Evolutionary conservation across 495 filamentous ascomycete species (phyloP).

Genomic region (Neurospora tetrasperma): DNA sequence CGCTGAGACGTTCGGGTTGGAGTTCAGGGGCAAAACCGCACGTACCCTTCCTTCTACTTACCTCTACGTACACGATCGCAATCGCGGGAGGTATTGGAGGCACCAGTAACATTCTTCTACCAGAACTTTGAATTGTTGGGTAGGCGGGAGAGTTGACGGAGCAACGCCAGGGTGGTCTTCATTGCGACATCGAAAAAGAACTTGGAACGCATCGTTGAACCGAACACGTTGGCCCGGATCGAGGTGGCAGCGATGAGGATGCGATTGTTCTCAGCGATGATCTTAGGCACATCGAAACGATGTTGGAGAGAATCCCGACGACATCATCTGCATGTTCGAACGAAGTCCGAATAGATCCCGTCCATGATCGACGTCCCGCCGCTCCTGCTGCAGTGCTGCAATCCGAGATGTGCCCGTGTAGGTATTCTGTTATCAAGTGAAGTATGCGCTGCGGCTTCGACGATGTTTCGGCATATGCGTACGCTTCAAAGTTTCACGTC

Average conservation of each 20-base stretch:
- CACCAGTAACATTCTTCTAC: slow-evolving; percentile 87
- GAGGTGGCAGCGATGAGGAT: slow-evolving; percentile 65
- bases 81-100: slow-evolving; percentile 68
- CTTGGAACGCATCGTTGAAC: slow-evolving; percentile 62
- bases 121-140: slow-evolving; percentile 75
- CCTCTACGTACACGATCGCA: neutral
- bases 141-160: slow-evolving; percentile 51
- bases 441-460: no score
- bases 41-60: neutral
- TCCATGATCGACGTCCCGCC: no score
- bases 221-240: slow-evolving; percentile 75
- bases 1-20: neutral
- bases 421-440: no score
- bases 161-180: no score
- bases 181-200: no score
- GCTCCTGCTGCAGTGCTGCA: no score
- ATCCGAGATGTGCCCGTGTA: no score
- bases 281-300: slow-evolving; percentile 69
- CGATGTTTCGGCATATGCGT: neutral
- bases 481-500: neutral
- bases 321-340: slow-evolving; percentile 60
- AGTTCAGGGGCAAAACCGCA: neutral
- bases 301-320: slow-evolving; percentile 63
- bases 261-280: slow-evolving; percentile 76
- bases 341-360: slow-evolving; percentile 15